Evolutionary conservation across 1,284 basidiomycete species (phyloP), one percentile per base, ranked within the genome.

Genomic region (Cystobasidium sp.): DNA sequence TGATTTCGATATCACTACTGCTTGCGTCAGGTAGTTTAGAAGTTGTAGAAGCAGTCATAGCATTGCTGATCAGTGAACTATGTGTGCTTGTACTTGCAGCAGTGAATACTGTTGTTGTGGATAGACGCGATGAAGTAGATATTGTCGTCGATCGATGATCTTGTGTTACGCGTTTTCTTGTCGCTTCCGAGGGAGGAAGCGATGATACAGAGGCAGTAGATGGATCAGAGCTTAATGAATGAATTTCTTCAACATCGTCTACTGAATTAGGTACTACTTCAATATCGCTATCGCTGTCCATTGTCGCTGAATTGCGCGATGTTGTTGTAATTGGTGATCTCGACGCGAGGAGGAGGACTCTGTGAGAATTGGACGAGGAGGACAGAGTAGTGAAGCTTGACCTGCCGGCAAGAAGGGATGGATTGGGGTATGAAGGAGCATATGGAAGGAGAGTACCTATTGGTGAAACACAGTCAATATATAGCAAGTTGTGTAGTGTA

Each of bases 1-100:
- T 43, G 53, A 73, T 10, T 39, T 73, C 70, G 49, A 73, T 66
- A 49, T 73, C 70, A 22, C 66, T 68, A 22, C 53, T 68, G 53
- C 43, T 47, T 31, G 66, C 46, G n/a, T 68, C 52, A 1, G 14
- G 31, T 7, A 44, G 1, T 39, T 37, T 56, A 18, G 31, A 31
- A 3, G 24, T 24, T 14, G 62, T 6, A 12, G 51, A 8, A 52
- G 22, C 24, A 20, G 43, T 20, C n/a, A n/a, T n/a, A n/a, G n/a
- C n/a, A n/a, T n/a, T n/a, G n/a, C n/a, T n/a, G n/a, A n/a, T n/a
- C n/a, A n/a, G n/a, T n/a, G n/a, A n/a, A n/a, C n/a, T 56, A 24
- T 1, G 31, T 9, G 44, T 61, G 20, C 44, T 44, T 16, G 44
- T 44, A 16, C 49, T 65, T 65, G 59, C 46, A 63, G 44, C n/a